Percentiles rank a stretch among this genome's conserved stretches.
Conservation (phyloP, 2,329 filamentous ascomycete genomes). For the Teratosphaeriaceae sp. region DNA sequence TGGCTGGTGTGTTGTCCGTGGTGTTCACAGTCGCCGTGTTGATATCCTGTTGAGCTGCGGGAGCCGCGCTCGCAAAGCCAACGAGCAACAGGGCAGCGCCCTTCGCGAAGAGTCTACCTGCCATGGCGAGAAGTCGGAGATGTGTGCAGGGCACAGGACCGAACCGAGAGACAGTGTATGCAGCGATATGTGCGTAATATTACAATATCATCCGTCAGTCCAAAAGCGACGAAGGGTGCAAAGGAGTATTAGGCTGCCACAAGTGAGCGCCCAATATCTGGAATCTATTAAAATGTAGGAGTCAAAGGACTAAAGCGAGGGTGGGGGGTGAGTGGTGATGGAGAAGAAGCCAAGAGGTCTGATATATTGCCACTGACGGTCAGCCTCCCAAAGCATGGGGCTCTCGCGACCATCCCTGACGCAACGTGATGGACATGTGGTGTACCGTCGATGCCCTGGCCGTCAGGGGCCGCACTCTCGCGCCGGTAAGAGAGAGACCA, state of each 20-base stretch:
- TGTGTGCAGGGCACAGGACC: not conserved
- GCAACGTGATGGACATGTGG: not conserved
- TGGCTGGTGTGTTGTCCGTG: slow-evolving; percentile 8
- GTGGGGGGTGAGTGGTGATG: not conserved
- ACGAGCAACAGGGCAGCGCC: not conserved
- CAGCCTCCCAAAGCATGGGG: not conserved
- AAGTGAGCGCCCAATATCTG: no score
- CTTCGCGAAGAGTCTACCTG: not conserved
- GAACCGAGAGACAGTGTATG: no score
- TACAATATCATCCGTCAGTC: no score
- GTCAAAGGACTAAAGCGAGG: not conserved
- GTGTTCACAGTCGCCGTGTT: slow-evolving; percentile 9
- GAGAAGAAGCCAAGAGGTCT: not conserved
- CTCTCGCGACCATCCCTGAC: not conserved
- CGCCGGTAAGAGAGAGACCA: not conserved
- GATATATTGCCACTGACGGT: not conserved
- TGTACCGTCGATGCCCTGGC: not conserved
- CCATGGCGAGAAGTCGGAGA: not conserved
- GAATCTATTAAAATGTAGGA: no score
- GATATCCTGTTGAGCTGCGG: slow-evolving; percentile 4
- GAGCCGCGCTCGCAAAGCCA: slow-evolving; percentile 2
- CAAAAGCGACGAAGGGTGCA: no score
- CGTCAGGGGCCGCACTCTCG: not conserved
- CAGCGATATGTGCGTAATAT: no score
- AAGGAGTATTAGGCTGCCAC: no score